These are phyloP conservation scores for Escallonia rubra DNA, from an alignment of 129 eudicot genomes.

Conservation along the genomic window DNA sequence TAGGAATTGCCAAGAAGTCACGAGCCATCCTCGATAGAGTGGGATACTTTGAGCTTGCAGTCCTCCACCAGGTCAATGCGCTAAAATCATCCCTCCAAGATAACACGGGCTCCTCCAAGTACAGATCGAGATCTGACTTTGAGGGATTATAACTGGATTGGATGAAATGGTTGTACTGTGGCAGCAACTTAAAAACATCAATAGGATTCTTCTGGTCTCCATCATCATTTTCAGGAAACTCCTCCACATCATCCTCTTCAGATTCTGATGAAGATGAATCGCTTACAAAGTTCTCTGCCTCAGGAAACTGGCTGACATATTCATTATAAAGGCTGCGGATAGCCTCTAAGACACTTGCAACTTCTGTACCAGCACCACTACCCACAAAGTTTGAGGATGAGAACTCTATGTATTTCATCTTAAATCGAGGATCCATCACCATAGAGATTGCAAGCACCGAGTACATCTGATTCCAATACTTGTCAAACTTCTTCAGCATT, in stretches of 20 bases:
- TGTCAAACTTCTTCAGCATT: constrained; percentile 13
- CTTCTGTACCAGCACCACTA: neutral
- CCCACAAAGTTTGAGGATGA: constrained; percentile 2
- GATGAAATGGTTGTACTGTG: neutral
- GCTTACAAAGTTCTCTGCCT: neutral
- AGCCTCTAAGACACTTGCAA: constrained; percentile 4
- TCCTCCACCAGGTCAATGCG: constrained; percentile 26
- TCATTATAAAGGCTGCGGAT: constrained; percentile 17
- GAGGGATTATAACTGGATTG: neutral
- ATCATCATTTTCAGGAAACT: too few species aligned
- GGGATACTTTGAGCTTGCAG: constrained; percentile 20
- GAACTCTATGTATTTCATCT: constrained; percentile 20
- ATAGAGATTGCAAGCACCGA: constrained; percentile 14
- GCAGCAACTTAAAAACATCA: neutral
- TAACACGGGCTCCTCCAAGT: constrained; percentile 27
- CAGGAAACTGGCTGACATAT: neutral
- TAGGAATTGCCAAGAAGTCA: constrained; percentile 13
- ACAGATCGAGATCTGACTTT: constrained; percentile 21
- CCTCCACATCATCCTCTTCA: constrained; percentile 2
- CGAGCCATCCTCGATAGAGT: constrained; percentile 26
- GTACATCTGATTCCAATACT: constrained; percentile 17
- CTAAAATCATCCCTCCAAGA: constrained; percentile 17
- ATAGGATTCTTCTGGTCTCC: too few species aligned
- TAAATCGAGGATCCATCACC: constrained; percentile 30
- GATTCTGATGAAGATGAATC: neutral